Conservation (phyloP, 2,329 filamentous ascomycete genomes). For the Cercospora sojina region DNA sequence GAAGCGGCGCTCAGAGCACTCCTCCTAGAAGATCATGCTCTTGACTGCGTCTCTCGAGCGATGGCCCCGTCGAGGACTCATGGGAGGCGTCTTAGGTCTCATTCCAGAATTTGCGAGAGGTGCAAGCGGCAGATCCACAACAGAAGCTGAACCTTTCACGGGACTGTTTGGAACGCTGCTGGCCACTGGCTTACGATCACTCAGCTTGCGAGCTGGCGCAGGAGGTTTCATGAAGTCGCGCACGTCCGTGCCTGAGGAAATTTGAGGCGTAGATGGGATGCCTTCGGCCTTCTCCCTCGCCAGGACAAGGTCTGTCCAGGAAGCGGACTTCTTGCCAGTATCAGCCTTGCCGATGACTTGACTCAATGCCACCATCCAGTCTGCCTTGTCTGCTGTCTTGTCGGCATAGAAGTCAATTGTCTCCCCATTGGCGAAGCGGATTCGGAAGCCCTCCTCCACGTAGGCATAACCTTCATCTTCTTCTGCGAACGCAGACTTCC, state of each 20-base stretch:
- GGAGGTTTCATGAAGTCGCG: slow-evolving; percentile 35
- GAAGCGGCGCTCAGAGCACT: slow-evolving; percentile 3
- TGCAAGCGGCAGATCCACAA: slow-evolving; percentile 18
- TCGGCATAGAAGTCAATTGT: slow-evolving; percentile 99
- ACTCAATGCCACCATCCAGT: slow-evolving; percentile 85
- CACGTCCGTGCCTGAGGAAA: slow-evolving; percentile 18
- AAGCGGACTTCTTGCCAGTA: slow-evolving; percentile 48
- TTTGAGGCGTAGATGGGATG: slow-evolving; percentile 6
- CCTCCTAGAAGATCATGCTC: slow-evolving; percentile 41
- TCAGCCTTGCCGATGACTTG: slow-evolving; percentile 64
- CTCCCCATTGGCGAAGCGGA: slow-evolving; percentile 97
- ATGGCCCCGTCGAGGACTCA: slow-evolving; percentile 34
- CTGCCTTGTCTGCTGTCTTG: slow-evolving; percentile 80
- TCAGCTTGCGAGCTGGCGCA: slow-evolving; percentile 20
- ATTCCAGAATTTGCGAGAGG: slow-evolving; percentile 15
- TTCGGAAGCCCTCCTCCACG: slow-evolving; percentile 97
- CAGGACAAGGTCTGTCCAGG: slow-evolving; percentile 62
- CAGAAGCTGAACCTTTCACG: slow-evolving; percentile 25
- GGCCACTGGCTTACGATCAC: slow-evolving; percentile 28
- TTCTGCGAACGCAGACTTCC: slow-evolving; percentile 93
- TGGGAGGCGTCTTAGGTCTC: slow-evolving; percentile 37
- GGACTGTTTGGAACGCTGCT: slow-evolving; percentile 33
- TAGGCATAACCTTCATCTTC: slow-evolving; percentile 99
- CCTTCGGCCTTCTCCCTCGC: slow-evolving; percentile 41
- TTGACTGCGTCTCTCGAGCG: slow-evolving; percentile 38